phyloP scores from a whole-genome alignment of 371 early-diverging fungal species.

The Saksenaea oblongispora region DNA sequence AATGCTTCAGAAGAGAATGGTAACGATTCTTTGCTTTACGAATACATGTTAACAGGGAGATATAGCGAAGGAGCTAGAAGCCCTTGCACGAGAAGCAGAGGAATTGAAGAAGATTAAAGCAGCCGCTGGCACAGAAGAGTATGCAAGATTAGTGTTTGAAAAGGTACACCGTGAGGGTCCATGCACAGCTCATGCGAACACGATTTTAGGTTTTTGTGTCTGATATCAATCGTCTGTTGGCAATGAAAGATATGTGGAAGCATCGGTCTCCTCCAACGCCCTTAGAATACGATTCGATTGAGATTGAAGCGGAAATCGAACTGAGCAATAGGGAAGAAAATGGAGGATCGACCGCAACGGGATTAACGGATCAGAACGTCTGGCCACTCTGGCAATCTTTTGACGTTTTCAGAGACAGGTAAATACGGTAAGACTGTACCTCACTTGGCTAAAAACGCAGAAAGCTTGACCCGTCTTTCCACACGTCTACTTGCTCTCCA shows the following conservation, averaged over 20 bases:
- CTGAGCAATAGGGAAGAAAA: conserved; percentile 6
- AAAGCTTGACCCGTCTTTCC: conserved; percentile 47
- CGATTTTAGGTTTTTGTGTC: conserved; percentile 56
- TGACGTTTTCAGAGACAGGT: conserved; percentile 59
- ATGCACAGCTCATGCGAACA: not conserved
- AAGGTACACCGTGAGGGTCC: conserved; percentile 58
- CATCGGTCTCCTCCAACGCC: conserved; percentile 71
- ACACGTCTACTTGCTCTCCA: conserved; percentile 40
- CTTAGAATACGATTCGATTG: conserved; percentile 56
- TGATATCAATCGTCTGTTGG: conserved; percentile 78
- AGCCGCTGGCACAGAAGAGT: conserved; percentile 62
- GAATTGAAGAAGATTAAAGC: conserved; percentile 69
- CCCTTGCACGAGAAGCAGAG: conserved; percentile 70
- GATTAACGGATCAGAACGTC: conserved; percentile 65
- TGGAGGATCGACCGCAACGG: not conserved
- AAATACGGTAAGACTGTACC: not conserved
- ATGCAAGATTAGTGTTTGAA: conserved; percentile 74
- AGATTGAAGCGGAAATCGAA: conserved; percentile 6
- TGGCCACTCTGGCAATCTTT: conserved; percentile 67
- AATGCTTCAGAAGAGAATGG: conserved; percentile 64
- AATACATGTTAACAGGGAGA: not conserved
- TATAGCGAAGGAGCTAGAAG: conserved; percentile 73
- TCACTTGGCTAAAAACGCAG: not conserved
- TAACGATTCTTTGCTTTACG: conserved; percentile 18
- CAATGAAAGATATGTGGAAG: conserved; percentile 93